Evolutionary conservation across 2,329 filamentous ascomycete genomes (phyloP), one percentile per base, ranked within the genome.

Genomic region (Colletotrichum acutatum): DNA sequence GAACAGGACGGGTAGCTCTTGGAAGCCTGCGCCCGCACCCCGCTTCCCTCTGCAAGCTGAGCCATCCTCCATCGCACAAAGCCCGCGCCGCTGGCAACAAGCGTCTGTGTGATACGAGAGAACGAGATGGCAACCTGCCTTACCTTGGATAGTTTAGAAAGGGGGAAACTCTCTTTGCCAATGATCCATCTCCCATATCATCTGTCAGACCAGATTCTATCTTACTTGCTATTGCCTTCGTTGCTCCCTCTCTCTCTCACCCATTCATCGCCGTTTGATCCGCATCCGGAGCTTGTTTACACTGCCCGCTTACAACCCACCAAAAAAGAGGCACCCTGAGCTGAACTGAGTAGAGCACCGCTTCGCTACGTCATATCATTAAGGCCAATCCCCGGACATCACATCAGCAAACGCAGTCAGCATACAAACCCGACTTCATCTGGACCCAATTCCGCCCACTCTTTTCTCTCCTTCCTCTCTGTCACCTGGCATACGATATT

Each of bases 321-420:
- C 54, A 56, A 66, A 42, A 54, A 66, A 54, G 32, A 32, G 26
- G 26, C 14, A 30, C 26, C 32, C 42, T 42, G 37, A 42, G 37
- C 52, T 16, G 32, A 32, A 53, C 49, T 66, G 66, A 66, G 56
- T 60, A 66, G 66, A 73, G 60, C 52, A 57, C 46, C 59, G 32
- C 53, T 70, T 60, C 37, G 71, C 71, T 73, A 73, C 71, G 71
- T 73, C 71, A 73, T 71, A 71, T 71, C 60, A 22, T 37, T 60
- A 71, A 53, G 54, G 46, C 22, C 34, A 28, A 37, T 37, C 49
- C 60, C n/a, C 24, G 24, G 57, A 37, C 56, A 65, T 65, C 56
- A 60, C 56, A 65, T 65, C 56, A 60, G n/a, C 61, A 66, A 37
- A 56, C 37, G 32, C 60, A 49, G 71, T 66, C 71, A 71, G 71